Percentiles rank a stretch among this genome's conserved stretches.
phyloP scores from a whole-genome alignment of 306 rosid species.

The Dalbergia oliveri region DNA sequence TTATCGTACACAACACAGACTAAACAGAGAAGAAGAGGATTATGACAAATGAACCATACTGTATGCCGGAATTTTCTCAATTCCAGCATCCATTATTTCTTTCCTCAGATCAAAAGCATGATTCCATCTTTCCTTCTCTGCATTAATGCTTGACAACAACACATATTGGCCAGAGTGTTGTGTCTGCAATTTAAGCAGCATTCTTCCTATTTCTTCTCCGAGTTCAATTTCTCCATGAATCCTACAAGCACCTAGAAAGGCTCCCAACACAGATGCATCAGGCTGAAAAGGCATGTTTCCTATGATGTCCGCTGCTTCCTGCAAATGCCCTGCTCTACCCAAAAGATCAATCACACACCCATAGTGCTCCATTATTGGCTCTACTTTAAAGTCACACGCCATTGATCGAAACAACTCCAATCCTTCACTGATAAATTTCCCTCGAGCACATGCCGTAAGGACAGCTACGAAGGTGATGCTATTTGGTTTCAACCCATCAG shows the following conservation, averaged over 20 bases:
- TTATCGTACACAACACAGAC: slow-evolving; percentile 2
- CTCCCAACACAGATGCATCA: slow-evolving; percentile 70
- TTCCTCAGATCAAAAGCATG: slow-evolving; percentile 71
- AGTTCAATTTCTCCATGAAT: slow-evolving; percentile 78
- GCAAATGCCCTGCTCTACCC: slow-evolving; percentile 76
- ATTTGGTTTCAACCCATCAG: slow-evolving; percentile 59
- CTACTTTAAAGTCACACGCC: slow-evolving; percentile 55
- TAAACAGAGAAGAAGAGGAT: slow-evolving; percentile 18
- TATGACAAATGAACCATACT: slow-evolving; percentile 58
- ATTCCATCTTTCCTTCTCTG: slow-evolving; percentile 74
- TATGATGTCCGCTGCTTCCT: slow-evolving; percentile 67
- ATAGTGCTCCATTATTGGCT: slow-evolving; percentile 70
- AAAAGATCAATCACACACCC: slow-evolving; percentile 82
- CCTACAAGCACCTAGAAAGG: slow-evolving; percentile 80
- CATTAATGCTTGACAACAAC: slow-evolving; percentile 72
- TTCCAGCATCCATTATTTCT: slow-evolving; percentile 63
- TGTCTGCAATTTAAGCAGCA: slow-evolving; percentile 60
- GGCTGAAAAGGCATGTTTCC: slow-evolving; percentile 76
- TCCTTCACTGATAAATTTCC: slow-evolving; percentile 60
- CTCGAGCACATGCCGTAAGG: slow-evolving; percentile 84
- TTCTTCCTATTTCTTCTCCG: slow-evolving; percentile 68
- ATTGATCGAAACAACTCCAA: slow-evolving; percentile 66
- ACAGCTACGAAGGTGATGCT: slow-evolving; percentile 69
- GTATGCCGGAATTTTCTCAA: slow-evolving; percentile 75
- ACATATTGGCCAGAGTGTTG: slow-evolving; percentile 62